Base-by-base conservation (phyloP, 768 basidiomycete species). In the Paxillus involutus region DNA sequence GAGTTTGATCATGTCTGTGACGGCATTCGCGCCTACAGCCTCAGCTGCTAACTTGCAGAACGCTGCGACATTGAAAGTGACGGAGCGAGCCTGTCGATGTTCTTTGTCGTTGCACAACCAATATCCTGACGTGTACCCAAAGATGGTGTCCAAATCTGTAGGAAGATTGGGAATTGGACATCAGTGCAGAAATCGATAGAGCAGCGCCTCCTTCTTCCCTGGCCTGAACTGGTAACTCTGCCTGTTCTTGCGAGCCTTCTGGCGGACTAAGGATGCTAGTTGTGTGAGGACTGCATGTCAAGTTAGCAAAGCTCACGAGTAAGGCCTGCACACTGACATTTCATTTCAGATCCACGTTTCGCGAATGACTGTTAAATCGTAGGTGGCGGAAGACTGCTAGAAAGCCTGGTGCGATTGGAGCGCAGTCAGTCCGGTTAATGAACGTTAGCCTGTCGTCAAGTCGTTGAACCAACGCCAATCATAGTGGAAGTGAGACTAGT, bases 81-180 rank as follows among this genome's bases (percentile, higher is more conserved):
- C 29, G 40, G 48, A 59, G 40, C 47, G 54, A 32, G 54, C 47
- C 12, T 41, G 32, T 37, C 40, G 51, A 52, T 60, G 51, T 50
- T 62, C 50, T 19, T 49, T 45, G 51, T 67, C 62, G 51, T 67
- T 67, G 50, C 64, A 66, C 29, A 67, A 56, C 64, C 66, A 69
- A 37, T 57, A 55, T 21, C 61, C 64, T 11, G 52, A 53, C n/a
- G 52, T 53, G 47, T 53, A 41, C 4, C 26, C 37, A 47, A 14
- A 53, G 30, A 53, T 30, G 36, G 46, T 29, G 45, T 47, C 30
- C 45, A 48, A 46, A 43, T 53, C 52, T 53, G 39, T 53, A 21
- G 17, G 24, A 39, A 39, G 21, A 3, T 21, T 21, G 21, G 21
- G 21, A 21, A 21, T 21, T 21, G 21, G 30, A 30, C 4, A 32